A percentile compares a stretch with the other conserved stretches of the same genome.
Conservation (phyloP, 129 eudicot species). For the Pulicaria dysenterica region DNA sequence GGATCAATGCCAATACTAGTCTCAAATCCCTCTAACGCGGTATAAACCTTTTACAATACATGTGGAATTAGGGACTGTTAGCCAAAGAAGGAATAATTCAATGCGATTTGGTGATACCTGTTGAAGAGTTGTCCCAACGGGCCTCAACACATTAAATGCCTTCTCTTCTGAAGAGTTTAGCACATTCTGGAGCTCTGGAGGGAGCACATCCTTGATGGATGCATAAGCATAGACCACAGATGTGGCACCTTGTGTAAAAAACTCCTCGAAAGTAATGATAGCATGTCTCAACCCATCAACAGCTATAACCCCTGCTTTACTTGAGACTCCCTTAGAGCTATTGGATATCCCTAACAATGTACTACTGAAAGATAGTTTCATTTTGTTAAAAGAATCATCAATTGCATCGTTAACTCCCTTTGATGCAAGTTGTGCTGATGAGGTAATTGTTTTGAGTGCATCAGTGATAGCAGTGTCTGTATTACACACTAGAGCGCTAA, state of each 20-base stretch:
- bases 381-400: slow-evolving; percentile 38
- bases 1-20: slow-evolving; percentile 75
- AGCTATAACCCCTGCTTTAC: slow-evolving; percentile 51
- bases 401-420: slow-evolving; percentile 52
- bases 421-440: slow-evolving; percentile 42
- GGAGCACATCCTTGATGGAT: slow-evolving; percentile 62
- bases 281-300: slow-evolving; percentile 62
- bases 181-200: slow-evolving; percentile 55
- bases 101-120: slow-evolving; percentile 50
- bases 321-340: slow-evolving; percentile 53
- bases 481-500: slow-evolving; percentile 44
- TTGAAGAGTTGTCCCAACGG: slow-evolving; percentile 57
- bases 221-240: slow-evolving; percentile 62
- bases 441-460: slow-evolving; percentile 41
- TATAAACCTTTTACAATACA: slow-evolving; percentile 48
- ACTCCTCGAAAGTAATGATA: slow-evolving; percentile 52
- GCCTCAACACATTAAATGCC: slow-evolving; percentile 44
- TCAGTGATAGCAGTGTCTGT: slow-evolving; percentile 53
- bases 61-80: background rate
- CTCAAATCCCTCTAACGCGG: slow-evolving; percentile 64
- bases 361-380: slow-evolving; percentile 51
- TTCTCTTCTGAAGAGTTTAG: slow-evolving; percentile 57
- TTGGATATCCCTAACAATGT: slow-evolving; percentile 47
- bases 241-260: slow-evolving; percentile 41
- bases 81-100: background rate